Percentiles rank a stretch among this genome's conserved stretches.
Evolutionary conservation across 495 filamentous ascomycete species (phyloP).

Genomic region (Podospora pseudopauciseta): DNA sequence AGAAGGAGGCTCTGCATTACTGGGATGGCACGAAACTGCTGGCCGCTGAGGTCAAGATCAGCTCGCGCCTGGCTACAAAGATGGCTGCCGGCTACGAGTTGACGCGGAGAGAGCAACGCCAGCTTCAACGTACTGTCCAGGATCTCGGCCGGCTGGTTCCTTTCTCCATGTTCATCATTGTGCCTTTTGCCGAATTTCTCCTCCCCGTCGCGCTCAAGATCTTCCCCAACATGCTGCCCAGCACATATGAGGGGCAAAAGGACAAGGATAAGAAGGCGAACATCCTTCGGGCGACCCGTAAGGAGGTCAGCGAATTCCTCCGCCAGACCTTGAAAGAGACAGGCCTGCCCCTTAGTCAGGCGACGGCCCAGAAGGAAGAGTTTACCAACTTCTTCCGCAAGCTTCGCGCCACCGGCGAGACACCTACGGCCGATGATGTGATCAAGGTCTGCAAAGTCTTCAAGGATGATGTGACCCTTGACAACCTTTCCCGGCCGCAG

Average conservation of each 20-base stretch:
- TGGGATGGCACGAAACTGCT: slow-evolving; percentile 99
- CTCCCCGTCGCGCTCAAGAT: slow-evolving; percentile 88
- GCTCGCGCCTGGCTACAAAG: slow-evolving; percentile 82
- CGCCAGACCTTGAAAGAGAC: slow-evolving; percentile 88
- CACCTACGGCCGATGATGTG: slow-evolving; percentile 81
- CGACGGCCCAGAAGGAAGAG: slow-evolving; percentile 87
- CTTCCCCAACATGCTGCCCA: slow-evolving; percentile 95
- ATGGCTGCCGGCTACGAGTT: slow-evolving; percentile 98
- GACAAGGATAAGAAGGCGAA: slow-evolving; percentile 84
- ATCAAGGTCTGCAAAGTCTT: slow-evolving; percentile 99
- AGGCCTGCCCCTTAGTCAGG: slow-evolving; percentile 78
- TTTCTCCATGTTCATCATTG: slow-evolving; percentile 11
- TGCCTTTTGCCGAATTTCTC: slow-evolving; percentile 56
- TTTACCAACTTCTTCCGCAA: slow-evolving; percentile 99
- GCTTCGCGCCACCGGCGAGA: slow-evolving; percentile 84
- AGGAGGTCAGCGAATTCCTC: slow-evolving; percentile 91
- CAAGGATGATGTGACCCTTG: slow-evolving; percentile 94
- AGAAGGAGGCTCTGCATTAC: slow-evolving; percentile 88
- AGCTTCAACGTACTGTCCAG: slow-evolving; percentile 88
- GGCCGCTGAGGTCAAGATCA: slow-evolving; percentile 88
- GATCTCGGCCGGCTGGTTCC: slow-evolving; percentile 74
- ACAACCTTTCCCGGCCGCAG: slow-evolving; percentile 94
- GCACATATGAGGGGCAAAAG: slow-evolving; percentile 91
- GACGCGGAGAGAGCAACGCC: slow-evolving; percentile 85
- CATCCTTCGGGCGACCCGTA: slow-evolving; percentile 77